phyloP scores from a whole-genome alignment of 1,284 basidiomycete genomes.

The Rhodotorula sp. region DNA sequence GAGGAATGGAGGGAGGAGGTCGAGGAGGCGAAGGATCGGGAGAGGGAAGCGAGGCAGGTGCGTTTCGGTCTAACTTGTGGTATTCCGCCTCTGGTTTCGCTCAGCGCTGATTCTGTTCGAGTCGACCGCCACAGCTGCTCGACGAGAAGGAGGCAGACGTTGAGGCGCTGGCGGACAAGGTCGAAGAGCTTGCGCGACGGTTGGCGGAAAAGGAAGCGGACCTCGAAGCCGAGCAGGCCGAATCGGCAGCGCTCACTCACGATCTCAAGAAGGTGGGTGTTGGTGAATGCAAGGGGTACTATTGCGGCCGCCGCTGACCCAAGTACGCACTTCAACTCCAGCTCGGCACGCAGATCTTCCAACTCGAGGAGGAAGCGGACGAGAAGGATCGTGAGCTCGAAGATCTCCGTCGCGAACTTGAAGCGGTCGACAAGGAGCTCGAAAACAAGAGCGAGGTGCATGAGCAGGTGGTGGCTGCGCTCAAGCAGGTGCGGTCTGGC shows the following conservation, averaged over 20 bases:
- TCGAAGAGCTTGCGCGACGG: constrained; percentile 69
- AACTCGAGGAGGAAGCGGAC: constrained; percentile 61
- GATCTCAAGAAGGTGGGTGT: constrained; percentile 66
- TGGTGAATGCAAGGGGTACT: background rate
- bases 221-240: constrained; percentile 66
- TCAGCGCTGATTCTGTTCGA: background rate
- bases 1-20: constrained; percentile 74
- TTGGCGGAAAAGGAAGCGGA: constrained; percentile 71
- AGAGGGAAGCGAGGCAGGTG: constrained; percentile 73
- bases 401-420: constrained; percentile 52
- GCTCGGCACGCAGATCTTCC: constrained; percentile 59
- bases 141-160: constrained; percentile 66
- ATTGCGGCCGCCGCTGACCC: background rate
- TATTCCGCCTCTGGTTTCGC: background rate
- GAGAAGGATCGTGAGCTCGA: constrained; percentile 45
- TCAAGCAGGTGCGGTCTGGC: constrained; percentile 72
- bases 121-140: constrained; percentile 47
- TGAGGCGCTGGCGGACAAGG: constrained; percentile 65
- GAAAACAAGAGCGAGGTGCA: constrained; percentile 67
- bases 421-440: constrained; percentile 59
- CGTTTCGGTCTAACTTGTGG: constrained; percentile 41
- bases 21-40: constrained; percentile 65
- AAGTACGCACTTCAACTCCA: constrained; percentile 23
- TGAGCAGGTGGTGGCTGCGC: constrained; percentile 65
- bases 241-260: constrained; percentile 64